Base-by-base conservation (phyloP, 768 basidiomycete genomes). In the Lentinus tigrinus region DNA sequence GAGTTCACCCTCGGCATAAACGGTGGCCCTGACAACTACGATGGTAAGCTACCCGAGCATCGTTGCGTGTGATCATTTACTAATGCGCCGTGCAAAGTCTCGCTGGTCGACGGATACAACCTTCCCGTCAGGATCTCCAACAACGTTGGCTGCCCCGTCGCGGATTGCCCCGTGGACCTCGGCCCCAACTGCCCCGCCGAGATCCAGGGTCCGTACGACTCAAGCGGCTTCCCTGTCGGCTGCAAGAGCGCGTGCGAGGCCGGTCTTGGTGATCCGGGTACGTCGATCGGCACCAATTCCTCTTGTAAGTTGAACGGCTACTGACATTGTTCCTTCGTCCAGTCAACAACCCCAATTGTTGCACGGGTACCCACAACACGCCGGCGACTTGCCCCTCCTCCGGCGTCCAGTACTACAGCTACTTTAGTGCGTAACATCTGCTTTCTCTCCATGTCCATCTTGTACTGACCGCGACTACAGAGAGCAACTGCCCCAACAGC, bases 261-360 rank as follows among this genome's bases (percentile, higher is more conserved):
- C 2, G 72, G 75, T 38, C 64, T 78, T n/a, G 72, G 74, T 3
- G 69, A 76, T 47, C 69, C 63, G 2, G 56, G 73, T 74, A 54
- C 16, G 65, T 61, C 1, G 24, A 46, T 3, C 19, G 6, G 1
- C 21, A 26, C 11, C 4, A 17, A 27, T 4, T 2, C 2, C 24
- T 17, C 7, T 4, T 34, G 73, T 74, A 54, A 21, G 65, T 61
- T 11, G 23, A 46, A 13, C 19, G 8, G 1, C 16, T 17, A 56
- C 31, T 31, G 36, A 34, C 37, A 10, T 24, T 4, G 9, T 23
- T 38, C 7, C 1, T 28, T 1, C 34, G 17, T n/a, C 10, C 48
- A 70, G 83, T 63, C 38, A 79, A 88, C 71, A 85, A 84, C 19
- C 69, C 76, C 2, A 84, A 87, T 63, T 88, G 87, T 68, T 89